phyloP scores from a whole-genome alignment of 2,329 filamentous ascomycete genomes.

The Diplodia mutila region DNA sequence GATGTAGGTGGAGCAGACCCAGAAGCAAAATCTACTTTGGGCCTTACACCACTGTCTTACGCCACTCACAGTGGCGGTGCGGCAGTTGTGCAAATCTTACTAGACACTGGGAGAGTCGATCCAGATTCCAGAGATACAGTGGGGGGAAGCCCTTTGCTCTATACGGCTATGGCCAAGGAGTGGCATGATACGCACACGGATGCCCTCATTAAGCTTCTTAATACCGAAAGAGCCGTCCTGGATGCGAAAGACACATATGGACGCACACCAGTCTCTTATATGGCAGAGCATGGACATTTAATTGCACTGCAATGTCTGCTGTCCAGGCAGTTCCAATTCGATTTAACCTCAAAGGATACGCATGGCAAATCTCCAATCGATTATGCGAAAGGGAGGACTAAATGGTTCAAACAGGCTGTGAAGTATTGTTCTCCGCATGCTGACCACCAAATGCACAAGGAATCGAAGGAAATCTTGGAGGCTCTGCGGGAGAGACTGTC shows the following conservation, averaged over 20 bases:
- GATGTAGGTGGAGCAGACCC: background rate
- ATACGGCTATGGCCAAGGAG: accelerated
- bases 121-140: background rate
- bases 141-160: background rate
- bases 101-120: background rate
- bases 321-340: background rate
- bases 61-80: background rate
- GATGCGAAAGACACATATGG: background rate
- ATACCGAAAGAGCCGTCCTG: background rate
- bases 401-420: no score
- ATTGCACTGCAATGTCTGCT: no score
- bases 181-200: background rate
- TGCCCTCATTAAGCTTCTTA: background rate
- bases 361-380: no score
- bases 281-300: no score
- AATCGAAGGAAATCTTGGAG: no score
- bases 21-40: background rate
- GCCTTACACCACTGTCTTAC: background rate
- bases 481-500: no score
- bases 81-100: background rate
- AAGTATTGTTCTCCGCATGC: no score
- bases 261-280: background rate
- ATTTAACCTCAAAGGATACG: background rate
- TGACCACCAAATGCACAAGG: no score
- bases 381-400: no score